Conservation (phyloP, 371 early-diverging fungal species). For the Umbelopsis sp. region DNA sequence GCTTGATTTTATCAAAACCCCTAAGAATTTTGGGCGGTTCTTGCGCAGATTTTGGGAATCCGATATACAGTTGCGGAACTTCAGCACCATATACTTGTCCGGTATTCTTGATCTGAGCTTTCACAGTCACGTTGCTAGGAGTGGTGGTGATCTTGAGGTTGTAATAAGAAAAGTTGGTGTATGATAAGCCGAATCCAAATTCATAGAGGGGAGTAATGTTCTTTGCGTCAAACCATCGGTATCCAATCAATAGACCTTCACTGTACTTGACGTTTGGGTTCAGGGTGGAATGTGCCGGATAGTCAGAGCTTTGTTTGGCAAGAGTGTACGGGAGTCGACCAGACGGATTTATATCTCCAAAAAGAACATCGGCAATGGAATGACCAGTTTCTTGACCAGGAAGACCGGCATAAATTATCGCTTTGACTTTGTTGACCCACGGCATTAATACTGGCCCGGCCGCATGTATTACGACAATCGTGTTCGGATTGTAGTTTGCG, state of each 20-base stretch:
- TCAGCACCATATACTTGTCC: constrained; percentile 58
- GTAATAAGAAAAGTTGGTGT: constrained; percentile 57
- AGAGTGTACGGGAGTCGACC: constrained; percentile 68
- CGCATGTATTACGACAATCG: constrained; percentile 54
- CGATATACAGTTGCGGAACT: constrained; percentile 58
- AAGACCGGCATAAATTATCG: constrained; percentile 46
- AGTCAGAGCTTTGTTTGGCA: constrained; percentile 40
- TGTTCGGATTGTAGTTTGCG: constrained; percentile 45
- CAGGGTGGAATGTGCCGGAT: constrained; percentile 34
- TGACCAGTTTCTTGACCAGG: constrained; percentile 60
- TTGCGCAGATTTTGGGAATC: constrained; percentile 48
- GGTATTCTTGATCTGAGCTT: constrained; percentile 50
- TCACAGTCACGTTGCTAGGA: constrained; percentile 18
- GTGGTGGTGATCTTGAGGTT: constrained; percentile 23
- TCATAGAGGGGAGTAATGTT: constrained; percentile 53
- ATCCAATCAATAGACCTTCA: constrained; percentile 63
- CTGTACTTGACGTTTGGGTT: constrained; percentile 38
- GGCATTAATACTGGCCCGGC: constrained; percentile 56
- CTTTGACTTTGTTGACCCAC: constrained; percentile 49
- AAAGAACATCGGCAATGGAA: constrained; percentile 62
- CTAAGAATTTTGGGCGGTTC: constrained; percentile 56
- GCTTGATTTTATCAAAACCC: constrained; percentile 54
- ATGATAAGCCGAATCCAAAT: constrained; percentile 68
- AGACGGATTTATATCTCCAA: constrained; percentile 66
- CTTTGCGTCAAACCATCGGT: constrained; percentile 55